Evolutionary conservation across 139 green algal species (phyloP), one percentile per base, ranked within the genome.

Genomic region (Picochlorum costavermella): DNA sequence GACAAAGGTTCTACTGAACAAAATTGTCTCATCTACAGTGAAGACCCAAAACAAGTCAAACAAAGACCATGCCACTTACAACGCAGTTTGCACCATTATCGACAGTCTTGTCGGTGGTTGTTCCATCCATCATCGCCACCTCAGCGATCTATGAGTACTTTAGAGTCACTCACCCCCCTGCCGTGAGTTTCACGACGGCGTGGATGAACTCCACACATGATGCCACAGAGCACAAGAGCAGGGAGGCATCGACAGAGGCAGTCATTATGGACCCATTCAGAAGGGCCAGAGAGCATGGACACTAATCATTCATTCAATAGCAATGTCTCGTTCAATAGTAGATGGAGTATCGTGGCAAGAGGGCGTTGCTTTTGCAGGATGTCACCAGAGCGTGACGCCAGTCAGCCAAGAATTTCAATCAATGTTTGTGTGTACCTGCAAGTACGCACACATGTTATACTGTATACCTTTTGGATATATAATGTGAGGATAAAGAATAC

Each of bases 131-230:
- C 46, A 20, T 53, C 12, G 46, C 17, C 9, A 53, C 17, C 46
- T 20, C 46, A 4, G 46, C n/a, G 17, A 23, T 53, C 17, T 53
- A 53, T 53, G 46, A 53, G 46, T 53, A 53, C 46, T 53, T 53
- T 23, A 20, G 46, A 53, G 17, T 53, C 6, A 53, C 17, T 23
- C 46, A 53, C 0, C 46, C 46, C 17, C 0, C 46, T 6, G 46
- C n/a, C 0, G 0, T 0, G 0, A 28, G 17, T 28, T 28, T 53
- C 6, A 28, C 46, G 16, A 9, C 16, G 16, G 46, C 16, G 8
- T 53, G 46, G 46, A 53, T 53, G 16, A 53, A 14, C 4, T 20
- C 46, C n/a, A 23, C 16, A 2, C 16, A 20, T 53, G 46, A 53
- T 23, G 46, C 46, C 6, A 28, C 16, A 20, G 46, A 53, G 46